Evolutionary conservation across 2,329 filamentous ascomycete species (phyloP), one percentile per base, ranked within the genome.

Genomic region (Monosporascus sp.): DNA sequence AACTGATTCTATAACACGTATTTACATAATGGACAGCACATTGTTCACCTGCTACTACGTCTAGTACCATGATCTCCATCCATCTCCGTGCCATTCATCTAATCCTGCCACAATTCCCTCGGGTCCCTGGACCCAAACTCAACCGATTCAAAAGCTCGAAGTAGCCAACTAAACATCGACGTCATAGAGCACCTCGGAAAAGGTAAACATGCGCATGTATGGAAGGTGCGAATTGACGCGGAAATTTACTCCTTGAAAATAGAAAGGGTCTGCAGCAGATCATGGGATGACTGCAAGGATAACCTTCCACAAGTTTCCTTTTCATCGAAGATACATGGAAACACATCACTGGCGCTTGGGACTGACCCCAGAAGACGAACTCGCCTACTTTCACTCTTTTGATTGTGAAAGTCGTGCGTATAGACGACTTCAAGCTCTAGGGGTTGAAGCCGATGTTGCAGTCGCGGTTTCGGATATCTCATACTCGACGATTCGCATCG

Each of bases 221-320:
- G 55, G 55, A 53, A 57, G 38, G 55, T 53, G 4, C 15, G 14
- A 6, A 57, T 53, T 20, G 37, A 53, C 22, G 22, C 22, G 2
- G 7, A 50, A 1, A 18, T 24, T 14, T 55, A 50, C 39, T 47
- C 53, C 4, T 20, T 55, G 48, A 57, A 55, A 35, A 53, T 57
- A 38, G 55, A 52, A 51, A 25, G 38, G 35, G 22, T 15, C 31
- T 18, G 35, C 46, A 17, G 8, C 27, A 35, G 14, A 35, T 15
- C 6, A 11, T 8, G 20, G 1, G 6, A 39, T 9, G 11, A 5
- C 15, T 8, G 20, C 14, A 9, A 37, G 17, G 20, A 24, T 45
- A 37, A 45, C 3, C 27, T 31, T 8, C 6, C 20, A 17, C 9
- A 8, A 55, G 51, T 53, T 55, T 18, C 48, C 5, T 3, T 55